These are phyloP conservation scores for Dittrichia graveolens DNA, from an alignment of 129 eudicot genomes.

Conservation along the genomic window DNA sequence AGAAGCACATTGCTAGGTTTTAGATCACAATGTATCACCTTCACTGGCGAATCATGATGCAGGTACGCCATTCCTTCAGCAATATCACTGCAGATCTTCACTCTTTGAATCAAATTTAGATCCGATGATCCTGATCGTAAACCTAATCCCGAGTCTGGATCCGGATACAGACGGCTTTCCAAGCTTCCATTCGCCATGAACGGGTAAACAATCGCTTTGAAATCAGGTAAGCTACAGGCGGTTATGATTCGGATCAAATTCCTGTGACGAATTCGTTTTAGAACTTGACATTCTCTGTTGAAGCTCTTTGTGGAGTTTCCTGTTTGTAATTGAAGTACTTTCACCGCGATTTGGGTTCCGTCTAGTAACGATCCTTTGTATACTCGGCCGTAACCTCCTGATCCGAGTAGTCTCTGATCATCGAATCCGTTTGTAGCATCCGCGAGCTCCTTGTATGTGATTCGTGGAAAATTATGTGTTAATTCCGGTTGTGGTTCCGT, in stretches of 20 bases:
- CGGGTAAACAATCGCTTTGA: slow-evolving; percentile 69
- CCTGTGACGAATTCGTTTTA: slow-evolving; percentile 58
- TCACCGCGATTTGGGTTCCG: slow-evolving; percentile 56
- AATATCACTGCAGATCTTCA: slow-evolving; percentile 62
- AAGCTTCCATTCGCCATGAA: slow-evolving; percentile 68
- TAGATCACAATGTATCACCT: slow-evolving; percentile 65
- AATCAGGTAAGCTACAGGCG: slow-evolving; percentile 63
- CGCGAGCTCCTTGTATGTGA: slow-evolving; percentile 50
- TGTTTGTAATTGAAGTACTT: slow-evolving; percentile 55
- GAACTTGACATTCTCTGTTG: slow-evolving; percentile 65
- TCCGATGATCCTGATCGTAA: slow-evolving; percentile 42
- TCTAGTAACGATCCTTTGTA: slow-evolving; percentile 51
- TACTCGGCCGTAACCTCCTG: slow-evolving; percentile 63
- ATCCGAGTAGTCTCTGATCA: slow-evolving; percentile 45
- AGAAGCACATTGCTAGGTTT: slow-evolving; percentile 73
- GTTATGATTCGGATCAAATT: slow-evolving; percentile 62
- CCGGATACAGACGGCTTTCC: slow-evolving; percentile 49
- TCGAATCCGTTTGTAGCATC: slow-evolving; percentile 59
- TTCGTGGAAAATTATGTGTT: slow-evolving; percentile 52
- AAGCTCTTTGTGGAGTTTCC: slow-evolving; percentile 57
- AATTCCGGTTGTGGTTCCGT: slow-evolving; percentile 34
- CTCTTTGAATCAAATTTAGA: slow-evolving; percentile 46
- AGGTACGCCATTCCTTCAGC: slow-evolving; percentile 76
- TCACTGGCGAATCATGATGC: slow-evolving; percentile 65
- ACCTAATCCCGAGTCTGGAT: slow-evolving; percentile 20